Base-by-base conservation (phyloP, 441 rosid species). In the Euphorbia corollata region DNA sequence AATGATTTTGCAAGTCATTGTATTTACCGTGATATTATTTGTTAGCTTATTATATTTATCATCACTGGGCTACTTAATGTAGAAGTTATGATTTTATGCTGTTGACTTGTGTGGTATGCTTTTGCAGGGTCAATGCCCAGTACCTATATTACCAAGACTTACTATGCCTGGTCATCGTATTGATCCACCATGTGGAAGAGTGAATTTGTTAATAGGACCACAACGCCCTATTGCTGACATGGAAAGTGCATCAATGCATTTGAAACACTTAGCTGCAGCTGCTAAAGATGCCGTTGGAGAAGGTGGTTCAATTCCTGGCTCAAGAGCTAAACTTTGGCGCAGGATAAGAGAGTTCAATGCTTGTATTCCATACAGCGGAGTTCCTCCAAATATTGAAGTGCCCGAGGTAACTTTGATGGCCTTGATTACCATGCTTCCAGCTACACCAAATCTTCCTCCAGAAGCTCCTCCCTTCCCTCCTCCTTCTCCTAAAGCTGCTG, bases 291-390 rank as follows among this genome's bases (percentile, higher is more conserved):
- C 99, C 60, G 98, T 95, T 76, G 87, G 91, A 60, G 98, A 95
- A 83, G 92, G 98, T 77, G 98, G 98, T 70, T 88, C 96, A 41
- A 73, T 95, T 71, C 97, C 98, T 72, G 99, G 99, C 75, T 87
- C 93, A 68, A 87, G 97, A 82, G 99, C 99, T 72, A 92, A 82
- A 74, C 72, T 95, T 67, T 95, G 99, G 99, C 98, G 99, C 62
- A 87, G 99, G 80, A 90, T 95, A 77, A 89, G 97, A 82, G 98
- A 95, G 81, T 95, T 95, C 84, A 95, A 95, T 84, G 99, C 99
- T 20, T 90, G 93, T 73, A 71, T 92, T 69, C 91, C 97, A 13
- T 95, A 83, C 82, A 75, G 84, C 67, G 99, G 99, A 77, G 92
- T 95, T 77, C 97, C 97, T 38, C 72, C 85, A 69, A 85, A 67